Conservation (phyloP, 805 yeast species). For the Barnettozyma botsteinii region DNA sequence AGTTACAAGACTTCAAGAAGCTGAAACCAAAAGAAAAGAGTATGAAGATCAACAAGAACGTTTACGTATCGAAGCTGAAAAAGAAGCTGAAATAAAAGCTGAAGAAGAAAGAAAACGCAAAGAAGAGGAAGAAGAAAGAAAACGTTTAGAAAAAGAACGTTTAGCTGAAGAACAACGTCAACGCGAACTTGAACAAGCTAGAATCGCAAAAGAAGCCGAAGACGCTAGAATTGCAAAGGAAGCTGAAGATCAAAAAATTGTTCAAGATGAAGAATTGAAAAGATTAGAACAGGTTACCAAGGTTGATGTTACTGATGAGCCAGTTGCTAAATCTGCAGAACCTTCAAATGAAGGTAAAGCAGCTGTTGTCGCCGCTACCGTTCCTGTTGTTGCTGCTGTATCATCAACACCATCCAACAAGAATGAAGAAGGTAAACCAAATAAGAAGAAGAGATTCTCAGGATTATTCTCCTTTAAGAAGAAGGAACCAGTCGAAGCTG, state of each 20-base stretch:
- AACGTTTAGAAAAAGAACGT: slow-evolving; percentile 3
- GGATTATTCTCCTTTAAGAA: slow-evolving; percentile 6
- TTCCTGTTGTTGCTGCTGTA: slow-evolving; percentile 2
- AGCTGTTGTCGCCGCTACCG: not conserved
- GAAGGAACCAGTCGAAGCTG: slow-evolving; percentile 3
- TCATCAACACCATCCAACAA: not conserved
- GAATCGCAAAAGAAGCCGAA: slow-evolving; percentile 13
- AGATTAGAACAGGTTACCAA: slow-evolving; percentile 3
- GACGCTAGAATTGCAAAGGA: slow-evolving; percentile 9
- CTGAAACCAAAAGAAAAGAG: slow-evolving; percentile 19
- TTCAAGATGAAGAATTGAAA: slow-evolving; percentile 14
- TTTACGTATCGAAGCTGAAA: slow-evolving; percentile 13
- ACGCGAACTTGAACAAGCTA: slow-evolving; percentile 8
- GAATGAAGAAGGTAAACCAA: not conserved
- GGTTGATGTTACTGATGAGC: slow-evolving; percentile 10
- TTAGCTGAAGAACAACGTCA: slow-evolving; percentile 11
- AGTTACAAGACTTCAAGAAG: slow-evolving; percentile 20
- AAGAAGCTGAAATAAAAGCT: slow-evolving; percentile 36
- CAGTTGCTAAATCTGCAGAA: not conserved
- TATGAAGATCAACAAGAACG: slow-evolving; percentile 19
- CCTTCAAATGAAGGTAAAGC: slow-evolving; percentile 1
- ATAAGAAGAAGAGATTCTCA: slow-evolving; percentile 11
- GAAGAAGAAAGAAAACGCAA: slow-evolving; percentile 71
- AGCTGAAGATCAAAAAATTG: slow-evolving; percentile 14
- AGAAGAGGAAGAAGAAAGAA: slow-evolving; percentile 14